Base-by-base conservation (phyloP, 2,329 filamentous ascomycete species). In the Cladophialophora immunda region DNA sequence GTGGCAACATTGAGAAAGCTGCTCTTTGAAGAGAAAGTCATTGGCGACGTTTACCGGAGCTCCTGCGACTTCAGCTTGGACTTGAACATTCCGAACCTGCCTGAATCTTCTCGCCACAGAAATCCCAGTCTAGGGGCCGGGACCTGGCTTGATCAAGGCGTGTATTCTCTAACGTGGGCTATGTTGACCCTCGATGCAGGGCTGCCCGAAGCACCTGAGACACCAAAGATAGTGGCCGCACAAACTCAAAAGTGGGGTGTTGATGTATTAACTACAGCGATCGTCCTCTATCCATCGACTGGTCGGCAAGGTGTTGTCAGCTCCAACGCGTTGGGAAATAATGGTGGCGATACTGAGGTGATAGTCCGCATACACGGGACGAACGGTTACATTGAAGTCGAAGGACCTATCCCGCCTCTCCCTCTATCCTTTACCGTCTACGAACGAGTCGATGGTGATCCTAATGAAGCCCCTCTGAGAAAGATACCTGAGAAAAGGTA, bases 101-200 rank as follows among this genome's bases (percentile, higher is more conserved):
- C 55, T 1, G 38, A 34, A 1, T 45, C 47, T 11, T 62, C 62
- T 6, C 27, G 70, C 4, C 57, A 96, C 87, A 86, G 96, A 69
- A 95, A 96, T 78, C 84, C 85, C 22, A 89, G 93, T 73, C 84
- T 97, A 47, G 93, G 93, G 0, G 93, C 93, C 32, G 93, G 93
- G 59, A 90, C 90, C 1, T 82, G 96, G 62, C 85, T 97, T 58
- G 93, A 97, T 78, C 80, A 97, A 63, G 93, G 93, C 69, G 90
- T 97, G 78, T 97, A 97, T 81, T 88, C 92, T 50, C 81, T 97
- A 68, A 96, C 92, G 32, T 97, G 93, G 93, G 86, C 95, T 57
- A 95, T 95, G 85, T 92, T 96, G 80, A 90, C 90, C 32, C 86
- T 97, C 34, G 97, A 97, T 80, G 90, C 64, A 53, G 57, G 93